Conservation (phyloP, 768 basidiomycete genomes). For the Russula sp. region DNA sequence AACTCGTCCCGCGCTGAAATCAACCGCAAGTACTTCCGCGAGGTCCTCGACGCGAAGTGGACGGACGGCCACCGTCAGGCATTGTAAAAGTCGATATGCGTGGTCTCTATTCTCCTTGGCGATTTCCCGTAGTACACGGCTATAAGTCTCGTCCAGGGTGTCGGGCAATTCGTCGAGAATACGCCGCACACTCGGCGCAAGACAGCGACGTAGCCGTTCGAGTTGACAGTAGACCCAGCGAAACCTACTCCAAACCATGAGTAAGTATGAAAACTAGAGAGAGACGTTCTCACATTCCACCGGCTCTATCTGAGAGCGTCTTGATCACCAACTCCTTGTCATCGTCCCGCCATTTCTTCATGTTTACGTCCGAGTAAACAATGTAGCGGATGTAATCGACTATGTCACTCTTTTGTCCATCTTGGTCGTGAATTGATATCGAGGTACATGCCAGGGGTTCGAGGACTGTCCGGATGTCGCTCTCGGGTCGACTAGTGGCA, state of each 20-base stretch:
- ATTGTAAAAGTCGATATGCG: neutral
- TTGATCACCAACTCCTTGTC: neutral
- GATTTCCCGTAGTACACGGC: neutral
- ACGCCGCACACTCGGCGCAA: neutral
- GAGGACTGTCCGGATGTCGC: neutral
- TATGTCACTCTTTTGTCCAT: neutral
- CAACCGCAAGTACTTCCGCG: neutral
- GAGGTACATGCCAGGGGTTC: neutral
- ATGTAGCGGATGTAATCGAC: neutral
- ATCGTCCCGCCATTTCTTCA: neutral
- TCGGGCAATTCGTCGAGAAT: neutral
- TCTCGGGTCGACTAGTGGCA: neutral
- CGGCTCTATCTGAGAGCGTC: neutral
- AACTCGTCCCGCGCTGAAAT: neutral
- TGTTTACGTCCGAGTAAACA: neutral
- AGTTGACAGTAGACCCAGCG: constrained; percentile 9
- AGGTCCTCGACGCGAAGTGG: neutral
- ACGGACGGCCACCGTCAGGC: neutral
- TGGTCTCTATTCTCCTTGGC: neutral
- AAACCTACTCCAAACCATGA: neutral
- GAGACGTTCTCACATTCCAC: constrained; percentile 2
- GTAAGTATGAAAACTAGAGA: neutral
- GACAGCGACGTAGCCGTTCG: neutral
- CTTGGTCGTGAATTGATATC: neutral
- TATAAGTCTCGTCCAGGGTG: neutral